phyloP scores from a whole-genome alignment of 208 protist species.

The Trypanosoma theileri region DNA sequence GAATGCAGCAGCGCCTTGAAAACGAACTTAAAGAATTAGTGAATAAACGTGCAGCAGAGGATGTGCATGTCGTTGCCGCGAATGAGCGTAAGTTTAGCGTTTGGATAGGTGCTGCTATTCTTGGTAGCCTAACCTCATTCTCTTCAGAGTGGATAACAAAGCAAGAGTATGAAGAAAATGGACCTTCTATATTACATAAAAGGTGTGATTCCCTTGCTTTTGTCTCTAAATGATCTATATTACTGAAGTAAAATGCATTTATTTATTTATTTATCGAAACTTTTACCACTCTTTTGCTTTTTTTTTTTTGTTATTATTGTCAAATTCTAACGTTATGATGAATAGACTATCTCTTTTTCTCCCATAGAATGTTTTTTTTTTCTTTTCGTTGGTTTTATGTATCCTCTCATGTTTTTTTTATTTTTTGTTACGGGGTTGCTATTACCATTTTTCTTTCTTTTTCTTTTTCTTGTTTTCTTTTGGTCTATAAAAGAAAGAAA shows the following conservation, averaged over 20 bases:
- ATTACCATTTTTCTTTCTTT: not conserved
- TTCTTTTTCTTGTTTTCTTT: not conserved
- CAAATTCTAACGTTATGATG: not conserved
- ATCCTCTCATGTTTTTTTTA: not conserved
- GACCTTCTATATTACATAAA: conserved; percentile 95
- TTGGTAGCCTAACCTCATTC: conserved; percentile 96
- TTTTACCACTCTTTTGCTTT: too few species aligned
- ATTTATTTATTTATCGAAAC: too few species aligned
- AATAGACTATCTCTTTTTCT: not conserved
- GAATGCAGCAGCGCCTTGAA: conserved; percentile 95
- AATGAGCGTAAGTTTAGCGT: conserved; percentile 96
- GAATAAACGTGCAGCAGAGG: conserved; percentile 87
- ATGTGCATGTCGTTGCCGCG: conserved; percentile 95
- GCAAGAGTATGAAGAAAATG: conserved; percentile 98
- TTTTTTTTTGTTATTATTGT: not conserved
- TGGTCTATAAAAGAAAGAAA: too few species aligned
- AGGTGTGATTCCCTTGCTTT: conserved; percentile 85
- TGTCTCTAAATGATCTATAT: conserved; percentile 18
- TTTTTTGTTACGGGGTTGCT: not conserved
- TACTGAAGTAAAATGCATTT: not conserved
- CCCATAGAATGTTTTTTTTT: not conserved
- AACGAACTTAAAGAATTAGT: conserved; percentile 91
- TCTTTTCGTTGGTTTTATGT: not conserved
- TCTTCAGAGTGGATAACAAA: conserved; percentile 97
- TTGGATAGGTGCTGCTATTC: conserved; percentile 98